phyloP scores from a whole-genome alignment of 495 filamentous ascomycete genomes.

The Penicillium goetzii region DNA sequence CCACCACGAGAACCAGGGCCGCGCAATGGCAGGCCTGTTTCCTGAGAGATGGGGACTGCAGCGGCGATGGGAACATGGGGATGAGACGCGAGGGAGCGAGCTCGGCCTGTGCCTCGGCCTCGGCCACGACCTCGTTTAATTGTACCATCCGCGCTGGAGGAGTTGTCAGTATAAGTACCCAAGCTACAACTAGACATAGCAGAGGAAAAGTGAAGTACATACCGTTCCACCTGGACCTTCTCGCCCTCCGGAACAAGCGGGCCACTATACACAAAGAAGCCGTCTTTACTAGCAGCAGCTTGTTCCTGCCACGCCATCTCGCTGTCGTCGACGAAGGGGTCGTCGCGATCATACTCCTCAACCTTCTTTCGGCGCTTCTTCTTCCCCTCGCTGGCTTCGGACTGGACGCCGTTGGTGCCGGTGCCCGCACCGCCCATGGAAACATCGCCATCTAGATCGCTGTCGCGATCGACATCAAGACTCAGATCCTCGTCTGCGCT shows the following conservation, averaged over 20 bases:
- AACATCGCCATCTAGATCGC: constrained; percentile 72
- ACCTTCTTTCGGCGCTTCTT: constrained; percentile 79
- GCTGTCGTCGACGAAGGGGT: constrained; percentile 97
- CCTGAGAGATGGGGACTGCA: constrained; percentile 48
- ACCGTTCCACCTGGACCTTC: constrained; percentile 82
- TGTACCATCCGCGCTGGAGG: constrained; percentile 68
- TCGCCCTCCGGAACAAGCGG: constrained; percentile 85
- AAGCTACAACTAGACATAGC: neutral
- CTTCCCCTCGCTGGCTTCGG: constrained; percentile 58
- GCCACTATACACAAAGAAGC: constrained; percentile 87
- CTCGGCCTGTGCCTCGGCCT: constrained; percentile 61
- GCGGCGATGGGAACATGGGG: constrained; percentile 48
- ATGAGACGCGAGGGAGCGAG: constrained; percentile 43
- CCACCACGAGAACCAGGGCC: constrained; percentile 80
- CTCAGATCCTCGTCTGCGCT: constrained; percentile 61
- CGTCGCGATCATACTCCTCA: constrained; percentile 94
- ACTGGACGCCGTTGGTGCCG: constrained; percentile 49
- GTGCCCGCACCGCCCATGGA: constrained; percentile 66
- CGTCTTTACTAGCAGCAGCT: constrained; percentile 89
- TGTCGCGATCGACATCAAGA: constrained; percentile 49
- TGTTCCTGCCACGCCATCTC: constrained; percentile 96
- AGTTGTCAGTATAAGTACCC: neutral
- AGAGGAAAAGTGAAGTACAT: constrained; percentile 30
- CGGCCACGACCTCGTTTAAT: constrained; percentile 78
- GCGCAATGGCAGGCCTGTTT: constrained; percentile 58